A percentile compares a stretch with the other conserved stretches of the same genome.
These are phyloP conservation scores for Aspergillus caelatus DNA, from an alignment of 2,329 filamentous ascomycete species.

Conservation along the genomic window DNA sequence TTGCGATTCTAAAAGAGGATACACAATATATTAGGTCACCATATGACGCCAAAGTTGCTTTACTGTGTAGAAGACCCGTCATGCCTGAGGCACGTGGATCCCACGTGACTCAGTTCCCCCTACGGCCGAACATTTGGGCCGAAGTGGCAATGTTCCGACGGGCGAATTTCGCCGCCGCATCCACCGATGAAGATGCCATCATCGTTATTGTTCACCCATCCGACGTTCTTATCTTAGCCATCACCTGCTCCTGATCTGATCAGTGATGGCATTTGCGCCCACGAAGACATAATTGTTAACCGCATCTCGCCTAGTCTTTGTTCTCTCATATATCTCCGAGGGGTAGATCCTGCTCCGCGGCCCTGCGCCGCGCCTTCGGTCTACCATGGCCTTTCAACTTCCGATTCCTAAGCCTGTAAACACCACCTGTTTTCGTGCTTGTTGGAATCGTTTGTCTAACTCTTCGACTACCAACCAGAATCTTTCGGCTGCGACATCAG, in stretches of 20 bases:
- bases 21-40: neutral
- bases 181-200: slow-evolving; percentile 12
- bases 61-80: neutral
- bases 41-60: neutral
- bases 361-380: slow-evolving; percentile 41
- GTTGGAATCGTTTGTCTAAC: slow-evolving; percentile 16
- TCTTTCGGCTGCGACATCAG: slow-evolving; percentile 45
- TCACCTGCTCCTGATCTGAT: slow-evolving; percentile 22
- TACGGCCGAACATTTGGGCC: slow-evolving; percentile 24
- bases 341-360: slow-evolving; percentile 30
- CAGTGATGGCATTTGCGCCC: slow-evolving; percentile 29
- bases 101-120: slow-evolving; percentile 22
- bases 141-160: slow-evolving; percentile 28
- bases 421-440: slow-evolving; percentile 4
- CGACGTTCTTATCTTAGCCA: slow-evolving; percentile 15
- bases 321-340: slow-evolving; percentile 11
- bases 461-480: slow-evolving; percentile 40
- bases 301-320: slow-evolving; percentile 6
- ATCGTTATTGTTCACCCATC: slow-evolving; percentile 11
- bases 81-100: slow-evolving; percentile 7
- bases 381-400: slow-evolving; percentile 56
- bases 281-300: slow-evolving; percentile 14
- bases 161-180: slow-evolving; percentile 37
- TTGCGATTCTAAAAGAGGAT: neutral
- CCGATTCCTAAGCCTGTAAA: slow-evolving; percentile 52